Conservation (phyloP, 2,329 filamentous ascomycete species). For the Daldinia sp. region DNA sequence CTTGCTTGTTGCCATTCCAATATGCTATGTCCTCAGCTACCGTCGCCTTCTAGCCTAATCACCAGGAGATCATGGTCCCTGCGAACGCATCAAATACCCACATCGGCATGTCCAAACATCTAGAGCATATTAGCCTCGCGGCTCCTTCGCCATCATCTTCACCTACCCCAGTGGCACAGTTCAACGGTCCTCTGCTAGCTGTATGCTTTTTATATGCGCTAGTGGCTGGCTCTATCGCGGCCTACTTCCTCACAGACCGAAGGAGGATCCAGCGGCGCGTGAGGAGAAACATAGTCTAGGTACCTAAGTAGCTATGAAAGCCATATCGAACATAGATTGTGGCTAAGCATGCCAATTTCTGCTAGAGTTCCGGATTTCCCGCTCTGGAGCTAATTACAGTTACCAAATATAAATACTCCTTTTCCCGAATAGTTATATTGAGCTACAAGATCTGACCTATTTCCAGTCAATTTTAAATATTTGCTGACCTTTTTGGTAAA, state of each 20-base stretch:
- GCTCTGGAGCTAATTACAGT: too few species aligned
- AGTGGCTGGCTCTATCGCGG: background rate
- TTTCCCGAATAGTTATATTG: background rate
- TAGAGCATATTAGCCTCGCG: background rate
- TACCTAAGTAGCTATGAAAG: too few species aligned
- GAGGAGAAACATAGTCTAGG: constrained; percentile 19
- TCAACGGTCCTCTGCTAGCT: background rate
- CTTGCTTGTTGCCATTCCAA: background rate
- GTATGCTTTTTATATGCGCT: constrained; percentile 12
- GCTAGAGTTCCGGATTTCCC: too few species aligned
- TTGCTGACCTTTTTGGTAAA: background rate
- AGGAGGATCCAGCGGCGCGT: constrained; percentile 20
- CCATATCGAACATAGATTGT: too few species aligned
- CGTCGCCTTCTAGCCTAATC: background rate
- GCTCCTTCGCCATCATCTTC: constrained; percentile 5
- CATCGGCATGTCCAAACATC: background rate
- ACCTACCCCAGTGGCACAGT: background rate
- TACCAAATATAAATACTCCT: background rate
- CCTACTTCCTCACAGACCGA: background rate
- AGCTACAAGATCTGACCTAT: too few species aligned
- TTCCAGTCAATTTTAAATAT: background rate
- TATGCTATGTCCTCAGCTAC: background rate
- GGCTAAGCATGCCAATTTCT: background rate
- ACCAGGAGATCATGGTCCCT: background rate
- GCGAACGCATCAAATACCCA: background rate